Percentiles rank a stretch among this genome's conserved stretches.
Conservation (phyloP, 2,329 filamentous ascomycete species). For the Aspergillus melleus region DNA sequence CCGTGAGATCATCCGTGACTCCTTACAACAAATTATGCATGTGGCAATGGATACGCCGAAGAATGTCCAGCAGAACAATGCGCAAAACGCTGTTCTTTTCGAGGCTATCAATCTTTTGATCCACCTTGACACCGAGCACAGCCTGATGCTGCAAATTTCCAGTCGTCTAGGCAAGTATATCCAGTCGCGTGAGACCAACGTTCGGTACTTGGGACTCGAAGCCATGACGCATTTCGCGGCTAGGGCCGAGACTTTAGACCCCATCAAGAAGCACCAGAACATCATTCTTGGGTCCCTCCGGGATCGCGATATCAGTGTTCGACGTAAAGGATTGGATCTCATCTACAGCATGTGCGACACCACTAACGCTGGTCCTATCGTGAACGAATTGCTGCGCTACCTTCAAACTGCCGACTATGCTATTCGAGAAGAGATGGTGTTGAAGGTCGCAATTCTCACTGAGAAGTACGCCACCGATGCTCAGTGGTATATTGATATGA, state of each 20-base stretch:
- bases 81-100: conserved; percentile 95
- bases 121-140: conserved; percentile 91
- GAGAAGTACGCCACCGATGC: conserved; percentile 98
- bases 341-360: conserved; percentile 99
- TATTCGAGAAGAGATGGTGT: conserved; percentile 97
- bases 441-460: conserved; percentile 97
- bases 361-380: conserved; percentile 89
- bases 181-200: conserved; percentile 93
- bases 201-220: conserved; percentile 91
- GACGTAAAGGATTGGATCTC: conserved; percentile 90
- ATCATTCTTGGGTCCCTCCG: conserved; percentile 93
- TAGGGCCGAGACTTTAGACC: conserved; percentile 87
- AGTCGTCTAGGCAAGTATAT: conserved; percentile 90
- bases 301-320: conserved; percentile 94
- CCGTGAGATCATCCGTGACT: conserved; percentile 86
- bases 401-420: conserved; percentile 96
- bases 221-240: conserved; percentile 98
- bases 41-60: conserved; percentile 90
- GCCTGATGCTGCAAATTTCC: conserved; percentile 94
- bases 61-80: conserved; percentile 99
- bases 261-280: conserved; percentile 96
- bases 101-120: conserved; percentile 99
- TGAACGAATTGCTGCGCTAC: conserved; percentile 89
- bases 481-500: conserved; percentile 99
- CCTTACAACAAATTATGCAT: conserved; percentile 86